phyloP scores from a whole-genome alignment of 164 flowering plant genomes.

The Piper longum region DNA sequence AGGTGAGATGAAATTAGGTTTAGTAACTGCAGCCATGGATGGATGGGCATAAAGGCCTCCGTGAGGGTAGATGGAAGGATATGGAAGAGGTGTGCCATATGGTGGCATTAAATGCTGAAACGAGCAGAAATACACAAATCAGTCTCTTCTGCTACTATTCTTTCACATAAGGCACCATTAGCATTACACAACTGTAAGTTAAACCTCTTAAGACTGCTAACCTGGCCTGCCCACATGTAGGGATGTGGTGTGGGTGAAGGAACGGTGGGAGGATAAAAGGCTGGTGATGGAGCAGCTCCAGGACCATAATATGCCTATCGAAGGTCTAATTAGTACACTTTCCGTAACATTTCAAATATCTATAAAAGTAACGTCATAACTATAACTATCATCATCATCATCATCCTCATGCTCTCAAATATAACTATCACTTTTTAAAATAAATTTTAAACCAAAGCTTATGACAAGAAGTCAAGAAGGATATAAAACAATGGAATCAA shows the following conservation, averaged over 20 bases:
- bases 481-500: no score
- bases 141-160: neutral
- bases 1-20: neutral
- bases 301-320: constrained; percentile 75
- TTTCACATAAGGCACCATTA: neutral
- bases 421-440: neutral
- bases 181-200: neutral
- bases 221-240: constrained; percentile 82
- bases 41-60: constrained; percentile 81
- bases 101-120: constrained; percentile 76
- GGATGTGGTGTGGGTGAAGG: constrained; percentile 76
- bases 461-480: no score
- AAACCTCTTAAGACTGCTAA: constrained; percentile 8
- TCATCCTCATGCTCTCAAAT: neutral
- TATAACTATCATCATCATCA: neutral
- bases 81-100: constrained; percentile 56
- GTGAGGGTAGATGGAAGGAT: constrained; percentile 75
- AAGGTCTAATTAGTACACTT: constrained; percentile 14
- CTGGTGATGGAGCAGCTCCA: constrained; percentile 49
- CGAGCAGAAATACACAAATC: constrained; percentile 7
- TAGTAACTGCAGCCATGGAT: constrained; percentile 46
- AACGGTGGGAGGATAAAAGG: constrained; percentile 57
- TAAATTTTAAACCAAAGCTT: no score
- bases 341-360: neutral
- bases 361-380: no score